A percentile compares a stretch with the other conserved stretches of the same genome.
Evolutionary conservation across 2,329 filamentous ascomycete species (phyloP).

Genomic region (Colletotrichum scovillei): DNA sequence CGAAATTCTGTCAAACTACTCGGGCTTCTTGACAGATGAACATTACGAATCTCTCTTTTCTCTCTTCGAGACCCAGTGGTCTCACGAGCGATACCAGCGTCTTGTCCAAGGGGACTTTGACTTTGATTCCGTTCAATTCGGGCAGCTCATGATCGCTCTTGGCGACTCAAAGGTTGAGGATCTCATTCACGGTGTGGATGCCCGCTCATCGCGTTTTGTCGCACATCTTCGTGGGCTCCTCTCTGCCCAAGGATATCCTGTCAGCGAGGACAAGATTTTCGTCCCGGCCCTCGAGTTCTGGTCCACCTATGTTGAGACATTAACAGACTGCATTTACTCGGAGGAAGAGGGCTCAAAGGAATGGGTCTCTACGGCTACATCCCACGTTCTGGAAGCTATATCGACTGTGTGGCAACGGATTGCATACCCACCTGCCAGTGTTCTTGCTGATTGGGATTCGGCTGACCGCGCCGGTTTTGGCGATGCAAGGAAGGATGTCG

Average conservation of each 20-base stretch:
- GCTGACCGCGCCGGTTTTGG: constrained; percentile 75
- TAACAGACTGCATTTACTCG: constrained; percentile 68
- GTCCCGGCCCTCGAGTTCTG: constrained; percentile 83
- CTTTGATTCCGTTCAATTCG: constrained; percentile 74
- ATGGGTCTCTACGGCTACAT: constrained; percentile 70
- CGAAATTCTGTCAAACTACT: constrained; percentile 74
- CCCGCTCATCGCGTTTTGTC: constrained; percentile 65
- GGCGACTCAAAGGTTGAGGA: constrained; percentile 73
- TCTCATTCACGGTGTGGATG: constrained; percentile 64
- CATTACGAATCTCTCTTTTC: constrained; percentile 68
- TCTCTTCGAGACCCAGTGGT: constrained; percentile 72
- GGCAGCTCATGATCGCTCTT: constrained; percentile 74
- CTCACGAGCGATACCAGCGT: constrained; percentile 63
- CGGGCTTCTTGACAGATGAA: constrained; percentile 68
- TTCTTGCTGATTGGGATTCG: constrained; percentile 75
- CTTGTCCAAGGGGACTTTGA: constrained; percentile 71
- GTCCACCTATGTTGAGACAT: constrained; percentile 79
- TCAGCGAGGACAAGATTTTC: constrained; percentile 80
- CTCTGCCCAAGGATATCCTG: constrained; percentile 72
- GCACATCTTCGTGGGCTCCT: constrained; percentile 73
- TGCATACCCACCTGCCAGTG: constrained; percentile 70
- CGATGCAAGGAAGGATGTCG: constrained; percentile 82
- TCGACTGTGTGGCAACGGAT: constrained; percentile 77
- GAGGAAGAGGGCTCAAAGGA: constrained; percentile 56
- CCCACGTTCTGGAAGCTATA: constrained; percentile 71